These are phyloP conservation scores for Lophiostoma macrostomum DNA, from an alignment of 495 filamentous ascomycete species.

Conservation along the genomic window DNA sequence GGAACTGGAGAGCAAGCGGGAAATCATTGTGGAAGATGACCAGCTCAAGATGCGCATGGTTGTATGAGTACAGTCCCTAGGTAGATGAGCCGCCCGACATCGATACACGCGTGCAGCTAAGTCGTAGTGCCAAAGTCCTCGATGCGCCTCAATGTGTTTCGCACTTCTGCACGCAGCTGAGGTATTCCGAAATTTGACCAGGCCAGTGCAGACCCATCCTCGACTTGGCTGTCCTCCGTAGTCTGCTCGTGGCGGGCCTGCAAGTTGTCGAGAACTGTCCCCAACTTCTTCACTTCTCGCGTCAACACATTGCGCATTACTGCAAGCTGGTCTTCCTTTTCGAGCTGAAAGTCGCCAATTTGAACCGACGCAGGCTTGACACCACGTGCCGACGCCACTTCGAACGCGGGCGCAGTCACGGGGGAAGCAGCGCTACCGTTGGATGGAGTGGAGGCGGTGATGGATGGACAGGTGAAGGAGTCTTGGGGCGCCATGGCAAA, in stretches of 20 bases:
- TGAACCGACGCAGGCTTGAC: background rate
- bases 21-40: conserved; percentile 14
- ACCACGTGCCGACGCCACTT: background rate
- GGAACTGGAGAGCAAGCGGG: conserved; percentile 23
- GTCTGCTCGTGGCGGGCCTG: background rate
- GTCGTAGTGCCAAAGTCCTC: background rate
- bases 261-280: background rate
- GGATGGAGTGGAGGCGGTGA: background rate
- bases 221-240: background rate
- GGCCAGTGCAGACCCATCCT: background rate
- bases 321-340: background rate
- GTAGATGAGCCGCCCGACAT: too few relatives aligned
- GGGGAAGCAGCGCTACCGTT: background rate
- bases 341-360: background rate
- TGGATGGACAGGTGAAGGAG: background rate
- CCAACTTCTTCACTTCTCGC: background rate
- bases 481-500: background rate
- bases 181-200: background rate
- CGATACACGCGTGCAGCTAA: too few relatives aligned
- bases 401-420: background rate
- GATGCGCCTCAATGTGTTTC: background rate
- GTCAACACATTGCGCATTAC: background rate
- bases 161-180: background rate
- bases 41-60: conserved; percentile 27
- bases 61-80: conserved; percentile 6